phyloP scores from a whole-genome alignment of 257 asterid species.

The Misopates orontium region DNA sequence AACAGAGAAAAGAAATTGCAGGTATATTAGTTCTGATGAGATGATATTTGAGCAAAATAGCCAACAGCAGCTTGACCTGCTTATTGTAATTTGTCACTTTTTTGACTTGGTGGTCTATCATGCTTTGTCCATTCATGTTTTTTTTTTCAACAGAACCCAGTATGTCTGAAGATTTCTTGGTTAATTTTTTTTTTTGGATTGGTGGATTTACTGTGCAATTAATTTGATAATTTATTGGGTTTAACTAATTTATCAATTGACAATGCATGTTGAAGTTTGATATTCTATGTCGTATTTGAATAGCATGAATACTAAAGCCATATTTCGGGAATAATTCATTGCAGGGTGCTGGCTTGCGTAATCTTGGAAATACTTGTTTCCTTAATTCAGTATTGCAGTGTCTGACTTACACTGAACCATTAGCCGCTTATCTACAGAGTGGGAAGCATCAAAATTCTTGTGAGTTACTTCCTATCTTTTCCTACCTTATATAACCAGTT shows the following conservation, averaged over 20 bases:
- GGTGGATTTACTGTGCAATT: neutral
- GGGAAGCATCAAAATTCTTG: conserved; percentile 94
- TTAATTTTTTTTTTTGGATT: neutral
- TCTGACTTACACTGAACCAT: conserved; percentile 93
- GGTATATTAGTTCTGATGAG: neutral
- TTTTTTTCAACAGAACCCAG: no score
- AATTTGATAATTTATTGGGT: neutral
- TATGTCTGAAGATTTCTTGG: neutral
- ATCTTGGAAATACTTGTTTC: conserved; percentile 96
- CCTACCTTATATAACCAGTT: neutral
- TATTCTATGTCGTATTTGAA: conserved; percentile 1
- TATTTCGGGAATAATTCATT: conserved; percentile 26
- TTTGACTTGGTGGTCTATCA: no score
- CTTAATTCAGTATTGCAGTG: conserved; percentile 95
- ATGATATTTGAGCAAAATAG: no score
- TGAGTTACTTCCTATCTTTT: conserved; percentile 42
- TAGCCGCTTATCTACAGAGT: conserved; percentile 96
- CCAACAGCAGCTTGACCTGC: neutral
- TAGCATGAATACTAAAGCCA: conserved; percentile 22
- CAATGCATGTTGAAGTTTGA: neutral
- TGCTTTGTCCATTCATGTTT: no score
- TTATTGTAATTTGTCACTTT: neutral
- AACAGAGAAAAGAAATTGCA: neutral
- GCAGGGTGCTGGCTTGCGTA: conserved; percentile 98
- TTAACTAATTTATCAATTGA: neutral